A percentile compares a stretch with the other conserved stretches of the same genome.
Conservation (phyloP, 768 basidiomycete species). For the Royoungia palumana region DNA sequence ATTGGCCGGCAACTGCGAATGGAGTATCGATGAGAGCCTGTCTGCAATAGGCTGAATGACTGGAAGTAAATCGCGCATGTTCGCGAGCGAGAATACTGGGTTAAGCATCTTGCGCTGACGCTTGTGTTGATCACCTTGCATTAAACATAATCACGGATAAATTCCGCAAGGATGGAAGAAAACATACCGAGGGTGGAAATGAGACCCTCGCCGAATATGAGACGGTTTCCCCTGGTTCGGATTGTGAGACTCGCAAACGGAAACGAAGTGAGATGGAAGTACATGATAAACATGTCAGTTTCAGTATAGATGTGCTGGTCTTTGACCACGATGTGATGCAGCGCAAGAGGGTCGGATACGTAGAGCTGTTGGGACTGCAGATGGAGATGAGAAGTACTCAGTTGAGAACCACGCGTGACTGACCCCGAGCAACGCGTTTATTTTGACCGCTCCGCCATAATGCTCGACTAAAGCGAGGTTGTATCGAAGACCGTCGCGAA, state of each 20-base stretch:
- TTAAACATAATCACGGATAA: constrained; percentile 1
- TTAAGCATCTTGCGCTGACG: constrained; percentile 34
- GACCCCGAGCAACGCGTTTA: constrained; percentile 37
- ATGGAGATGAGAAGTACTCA: neutral
- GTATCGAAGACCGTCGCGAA: constrained; percentile 33
- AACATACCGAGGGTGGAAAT: constrained; percentile 35
- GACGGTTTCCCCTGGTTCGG: constrained; percentile 19
- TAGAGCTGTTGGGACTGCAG: constrained; percentile 30
- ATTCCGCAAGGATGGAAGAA: neutral
- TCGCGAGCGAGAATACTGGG: constrained; percentile 30
- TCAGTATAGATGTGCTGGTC: constrained; percentile 38
- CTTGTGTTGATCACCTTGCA: constrained; percentile 27
- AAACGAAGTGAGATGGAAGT: neutral
- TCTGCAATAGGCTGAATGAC: constrained; percentile 34
- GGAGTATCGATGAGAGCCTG: constrained; percentile 19
- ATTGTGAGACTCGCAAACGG: neutral
- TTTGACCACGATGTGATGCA: constrained; percentile 38
- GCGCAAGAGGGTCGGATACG: constrained; percentile 36
- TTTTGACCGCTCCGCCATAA: constrained; percentile 35
- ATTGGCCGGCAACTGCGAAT: constrained; percentile 20
- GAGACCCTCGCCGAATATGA: constrained; percentile 38
- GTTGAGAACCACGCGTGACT: neutral
- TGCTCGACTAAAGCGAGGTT: constrained; percentile 27
- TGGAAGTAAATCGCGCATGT: constrained; percentile 31
- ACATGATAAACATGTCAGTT: constrained; percentile 35